Percentiles rank a stretch among this genome's conserved stretches.
These are phyloP conservation scores for Bipolaris victoriae DNA, from an alignment of 2,329 filamentous ascomycete species.

Conservation along the genomic window DNA sequence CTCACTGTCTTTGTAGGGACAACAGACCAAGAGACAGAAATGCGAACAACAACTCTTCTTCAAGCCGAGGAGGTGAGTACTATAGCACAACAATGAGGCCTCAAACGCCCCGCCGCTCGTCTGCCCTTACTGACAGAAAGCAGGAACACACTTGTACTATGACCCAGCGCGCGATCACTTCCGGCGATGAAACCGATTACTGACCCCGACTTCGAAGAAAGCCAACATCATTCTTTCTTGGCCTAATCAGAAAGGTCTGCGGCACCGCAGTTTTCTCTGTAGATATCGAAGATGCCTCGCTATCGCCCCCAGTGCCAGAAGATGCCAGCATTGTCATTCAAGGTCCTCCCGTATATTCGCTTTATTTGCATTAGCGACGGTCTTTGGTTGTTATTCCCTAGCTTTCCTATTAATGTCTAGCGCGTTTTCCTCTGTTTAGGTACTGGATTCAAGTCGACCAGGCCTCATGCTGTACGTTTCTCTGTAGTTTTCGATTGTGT, in stretches of 20 bases:
- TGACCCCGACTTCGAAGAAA: background rate
- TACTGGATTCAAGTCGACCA: background rate
- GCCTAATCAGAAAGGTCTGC: background rate
- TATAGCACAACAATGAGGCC: background rate
- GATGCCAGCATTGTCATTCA: slow-evolving; percentile 14
- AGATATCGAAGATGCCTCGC: slow-evolving; percentile 25
- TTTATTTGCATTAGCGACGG: background rate
- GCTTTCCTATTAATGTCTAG: background rate
- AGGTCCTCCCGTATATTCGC: background rate
- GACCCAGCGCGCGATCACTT: slow-evolving; percentile 34
- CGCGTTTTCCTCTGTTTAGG: background rate
- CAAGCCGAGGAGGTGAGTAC: slow-evolving; percentile 8
- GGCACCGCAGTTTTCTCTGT: slow-evolving; percentile 19
- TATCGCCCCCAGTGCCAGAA: background rate
- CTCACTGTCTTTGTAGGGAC: slow-evolving; percentile 39
- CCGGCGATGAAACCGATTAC: slow-evolving; percentile 14
- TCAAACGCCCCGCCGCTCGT: background rate
- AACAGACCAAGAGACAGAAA: slow-evolving; percentile 23
- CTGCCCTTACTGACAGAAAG: slow-evolving; percentile 5
- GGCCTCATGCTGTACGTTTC: background rate
- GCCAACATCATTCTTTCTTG: background rate
- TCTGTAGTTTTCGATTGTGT: background rate
- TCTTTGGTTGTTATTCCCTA: background rate
- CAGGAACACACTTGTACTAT: slow-evolving; percentile 26
- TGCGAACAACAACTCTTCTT: background rate